Conservation (phyloP, 163 green algal species). For the Coccomyxa subellipsoidea region DNA sequence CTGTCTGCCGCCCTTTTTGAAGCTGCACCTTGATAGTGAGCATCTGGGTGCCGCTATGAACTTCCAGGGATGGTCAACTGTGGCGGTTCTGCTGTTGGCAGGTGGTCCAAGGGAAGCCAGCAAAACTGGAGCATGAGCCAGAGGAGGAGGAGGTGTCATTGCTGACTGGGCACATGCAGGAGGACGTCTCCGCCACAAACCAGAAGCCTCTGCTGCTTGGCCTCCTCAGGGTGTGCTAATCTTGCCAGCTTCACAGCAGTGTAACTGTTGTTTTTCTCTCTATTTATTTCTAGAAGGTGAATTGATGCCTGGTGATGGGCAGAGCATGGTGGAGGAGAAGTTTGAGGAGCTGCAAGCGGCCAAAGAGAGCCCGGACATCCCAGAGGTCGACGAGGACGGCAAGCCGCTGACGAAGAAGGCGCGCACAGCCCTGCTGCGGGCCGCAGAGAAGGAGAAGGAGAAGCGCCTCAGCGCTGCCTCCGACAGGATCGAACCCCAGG, state of each 20-base stretch:
- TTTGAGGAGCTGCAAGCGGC: slow-evolving; percentile 23
- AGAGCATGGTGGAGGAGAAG: slow-evolving; percentile 32
- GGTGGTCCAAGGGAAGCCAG: slow-evolving; percentile 2
- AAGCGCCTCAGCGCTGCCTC: slow-evolving; percentile 13
- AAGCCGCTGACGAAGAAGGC: slow-evolving; percentile 46
- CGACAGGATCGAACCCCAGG: slow-evolving; percentile 34
- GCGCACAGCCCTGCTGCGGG: slow-evolving; percentile 25
- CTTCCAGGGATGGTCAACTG: not conserved
- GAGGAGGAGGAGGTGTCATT: slow-evolving; percentile 29
- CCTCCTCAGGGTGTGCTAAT: slow-evolving; percentile 35
- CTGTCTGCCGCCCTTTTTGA: no score
- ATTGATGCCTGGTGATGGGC: not conserved
- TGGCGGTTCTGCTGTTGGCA: not conserved
- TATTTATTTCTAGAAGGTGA: no score
- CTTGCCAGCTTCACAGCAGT: no score
- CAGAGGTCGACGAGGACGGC: slow-evolving; percentile 29
- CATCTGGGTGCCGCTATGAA: not conserved
- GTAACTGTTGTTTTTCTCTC: no score
- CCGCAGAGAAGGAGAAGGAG: slow-evolving; percentile 30
- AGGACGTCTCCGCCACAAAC: slow-evolving; percentile 42
- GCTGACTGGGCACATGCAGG: slow-evolving; percentile 24
- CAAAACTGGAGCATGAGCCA: slow-evolving; percentile 10
- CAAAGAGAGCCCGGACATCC: slow-evolving; percentile 30
- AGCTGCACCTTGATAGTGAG: not conserved
- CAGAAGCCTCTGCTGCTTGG: slow-evolving; percentile 35